Evolutionary conservation across 441 rosid genomes (phyloP).

Genomic region (Biscutella laevigata): DNA sequence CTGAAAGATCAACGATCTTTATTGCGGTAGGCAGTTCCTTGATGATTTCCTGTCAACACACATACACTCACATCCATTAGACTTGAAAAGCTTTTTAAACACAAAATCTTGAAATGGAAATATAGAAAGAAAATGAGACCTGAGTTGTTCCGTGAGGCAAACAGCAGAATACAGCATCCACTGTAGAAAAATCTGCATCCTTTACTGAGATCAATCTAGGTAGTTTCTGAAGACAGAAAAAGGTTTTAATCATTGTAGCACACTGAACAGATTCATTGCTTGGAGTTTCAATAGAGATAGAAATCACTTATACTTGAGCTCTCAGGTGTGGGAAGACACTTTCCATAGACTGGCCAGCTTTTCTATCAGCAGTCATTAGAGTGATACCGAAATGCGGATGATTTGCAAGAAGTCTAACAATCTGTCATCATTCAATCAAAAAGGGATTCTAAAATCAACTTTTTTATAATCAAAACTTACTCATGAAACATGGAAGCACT

Average conservation of each 20-base stretch:
- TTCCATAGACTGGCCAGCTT: slow-evolving; percentile 84
- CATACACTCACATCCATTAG: not conserved
- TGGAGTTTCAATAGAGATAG: not conserved
- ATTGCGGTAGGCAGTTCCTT: slow-evolving; percentile 55
- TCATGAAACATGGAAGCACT: too few species aligned
- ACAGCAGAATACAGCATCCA: slow-evolving; percentile 93
- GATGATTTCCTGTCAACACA: slow-evolving; percentile 60
- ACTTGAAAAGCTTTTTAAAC: not conserved
- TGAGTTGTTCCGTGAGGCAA: slow-evolving; percentile 96
- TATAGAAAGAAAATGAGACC: slow-evolving; percentile 34
- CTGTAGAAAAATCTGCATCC: slow-evolving; percentile 73
- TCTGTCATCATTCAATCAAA: slow-evolving; percentile 37
- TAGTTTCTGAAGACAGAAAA: slow-evolving; percentile 47
- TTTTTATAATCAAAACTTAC: not conserved
- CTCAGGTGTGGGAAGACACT: slow-evolving; percentile 79
- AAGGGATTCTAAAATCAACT: not conserved
- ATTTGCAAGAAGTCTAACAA: slow-evolving; percentile 66
- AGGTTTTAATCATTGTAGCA: not conserved
- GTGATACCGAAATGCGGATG: slow-evolving; percentile 69
- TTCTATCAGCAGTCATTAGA: slow-evolving; percentile 92
- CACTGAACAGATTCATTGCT: not conserved
- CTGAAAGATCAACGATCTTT: slow-evolving; percentile 91
- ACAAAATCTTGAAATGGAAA: not conserved
- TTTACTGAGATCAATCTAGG: slow-evolving; percentile 60
- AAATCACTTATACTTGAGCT: slow-evolving; percentile 44